phyloP scores from a whole-genome alignment of 345 rosid species.

The Dovyalis caffra region DNA sequence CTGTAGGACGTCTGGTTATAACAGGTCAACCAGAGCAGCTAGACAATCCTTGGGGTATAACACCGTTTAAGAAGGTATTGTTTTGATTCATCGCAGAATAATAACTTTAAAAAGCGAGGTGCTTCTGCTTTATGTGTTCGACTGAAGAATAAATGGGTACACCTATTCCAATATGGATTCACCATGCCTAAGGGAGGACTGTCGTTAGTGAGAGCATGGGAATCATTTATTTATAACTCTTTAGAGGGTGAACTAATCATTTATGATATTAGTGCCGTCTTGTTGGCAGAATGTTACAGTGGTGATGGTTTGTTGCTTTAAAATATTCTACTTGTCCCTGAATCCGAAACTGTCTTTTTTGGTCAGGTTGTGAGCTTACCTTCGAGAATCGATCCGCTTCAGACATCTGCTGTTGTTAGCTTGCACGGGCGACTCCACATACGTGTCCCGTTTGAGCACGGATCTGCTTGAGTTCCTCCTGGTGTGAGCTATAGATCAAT shows the following conservation, averaged over 20 bases:
- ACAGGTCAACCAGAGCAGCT: slow-evolving; percentile 78
- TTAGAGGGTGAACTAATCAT: background rate
- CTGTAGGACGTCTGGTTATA: slow-evolving; percentile 74
- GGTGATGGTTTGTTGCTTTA: background rate
- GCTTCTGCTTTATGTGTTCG: background rate
- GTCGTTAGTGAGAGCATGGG: background rate
- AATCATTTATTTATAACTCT: background rate
- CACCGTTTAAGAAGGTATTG: slow-evolving; percentile 80
- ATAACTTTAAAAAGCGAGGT: background rate
- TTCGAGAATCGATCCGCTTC: slow-evolving; percentile 72
- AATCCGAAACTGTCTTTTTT: slow-evolving; percentile 7
- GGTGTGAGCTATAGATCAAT: background rate
- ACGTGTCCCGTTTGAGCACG: slow-evolving; percentile 52
- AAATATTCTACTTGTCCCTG: background rate
- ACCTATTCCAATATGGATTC: background rate
- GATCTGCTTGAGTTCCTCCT: slow-evolving; percentile 16
- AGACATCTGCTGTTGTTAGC: slow-evolving; percentile 68
- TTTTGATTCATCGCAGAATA: background rate
- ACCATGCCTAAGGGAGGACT: background rate
- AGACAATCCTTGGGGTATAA: slow-evolving; percentile 89
- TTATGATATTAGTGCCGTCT: background rate
- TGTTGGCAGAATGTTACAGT: background rate
- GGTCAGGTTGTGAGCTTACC: slow-evolving; percentile 72
- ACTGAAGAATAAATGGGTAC: background rate
- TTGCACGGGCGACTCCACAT: slow-evolving; percentile 74